These are phyloP conservation scores for Pichia sp. DNA, from an alignment of 1,139 yeast genomes.

Conservation along the genomic window DNA sequence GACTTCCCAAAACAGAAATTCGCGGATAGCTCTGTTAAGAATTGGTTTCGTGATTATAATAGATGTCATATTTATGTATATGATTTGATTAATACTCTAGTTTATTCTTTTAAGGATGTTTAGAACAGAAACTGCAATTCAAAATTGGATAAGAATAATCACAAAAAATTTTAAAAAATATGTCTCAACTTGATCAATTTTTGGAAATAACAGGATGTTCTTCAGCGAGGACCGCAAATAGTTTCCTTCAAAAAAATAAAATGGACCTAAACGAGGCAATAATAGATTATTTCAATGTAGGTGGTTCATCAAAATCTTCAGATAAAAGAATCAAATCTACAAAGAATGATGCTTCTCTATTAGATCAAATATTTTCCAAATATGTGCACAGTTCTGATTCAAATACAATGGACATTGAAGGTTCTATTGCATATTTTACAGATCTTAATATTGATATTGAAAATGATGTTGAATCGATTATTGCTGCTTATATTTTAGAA, in stretches of 20 bases:
- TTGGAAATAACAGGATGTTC: slow-evolving; percentile 20
- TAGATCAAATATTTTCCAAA: slow-evolving; percentile 16
- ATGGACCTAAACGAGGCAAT: slow-evolving; percentile 23
- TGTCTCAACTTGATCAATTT: too few species aligned
- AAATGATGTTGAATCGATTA: slow-evolving; percentile 54
- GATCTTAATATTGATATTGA: slow-evolving; percentile 71
- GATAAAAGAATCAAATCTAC: too few species aligned
- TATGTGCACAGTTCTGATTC: slow-evolving; percentile 24
- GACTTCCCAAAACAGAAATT: slow-evolving; percentile 7
- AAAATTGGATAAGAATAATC: too few species aligned
- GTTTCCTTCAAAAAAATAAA: slow-evolving; percentile 18
- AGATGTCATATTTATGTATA: too few species aligned
- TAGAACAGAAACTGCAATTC: too few species aligned
- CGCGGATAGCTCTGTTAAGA: neutral
- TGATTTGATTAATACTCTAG: too few species aligned
- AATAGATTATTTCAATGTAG: slow-evolving; percentile 20
- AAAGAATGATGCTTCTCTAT: neutral
- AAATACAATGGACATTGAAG: slow-evolving; percentile 57
- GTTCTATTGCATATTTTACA: slow-evolving; percentile 59
- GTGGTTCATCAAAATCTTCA: neutral
- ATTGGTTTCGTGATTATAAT: too few species aligned
- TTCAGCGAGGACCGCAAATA: slow-evolving; percentile 18
- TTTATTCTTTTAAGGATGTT: too few species aligned
- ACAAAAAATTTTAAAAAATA: too few species aligned
- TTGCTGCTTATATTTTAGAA: slow-evolving; percentile 61